These are phyloP conservation scores for Acaromyces ingoldii DNA, from an alignment of 1,284 basidiomycete genomes.

Conservation along the genomic window DNA sequence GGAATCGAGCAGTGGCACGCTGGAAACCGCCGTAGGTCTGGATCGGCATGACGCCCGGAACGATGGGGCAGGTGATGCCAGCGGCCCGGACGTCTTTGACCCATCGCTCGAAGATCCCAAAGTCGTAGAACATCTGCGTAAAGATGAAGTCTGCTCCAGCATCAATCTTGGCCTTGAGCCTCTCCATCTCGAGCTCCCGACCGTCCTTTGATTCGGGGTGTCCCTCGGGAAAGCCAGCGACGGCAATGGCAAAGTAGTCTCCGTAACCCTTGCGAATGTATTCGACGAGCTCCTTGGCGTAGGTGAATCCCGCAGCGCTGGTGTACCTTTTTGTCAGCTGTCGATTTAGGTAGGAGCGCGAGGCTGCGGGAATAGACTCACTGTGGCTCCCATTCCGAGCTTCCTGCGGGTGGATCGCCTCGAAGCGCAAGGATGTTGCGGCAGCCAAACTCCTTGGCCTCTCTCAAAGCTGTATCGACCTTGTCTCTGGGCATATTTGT, in stretches of 20 bases:
- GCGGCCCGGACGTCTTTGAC: conserved; percentile 59
- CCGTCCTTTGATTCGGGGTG: conserved; percentile 55
- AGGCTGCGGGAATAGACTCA: too few relatives aligned
- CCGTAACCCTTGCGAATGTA: conserved; percentile 47
- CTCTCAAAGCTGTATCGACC: conserved; percentile 83
- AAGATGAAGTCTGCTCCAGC: conserved; percentile 85
- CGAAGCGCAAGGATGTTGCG: conserved; percentile 79
- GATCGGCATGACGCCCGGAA: conserved; percentile 93
- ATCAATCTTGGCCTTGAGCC: conserved; percentile 80
- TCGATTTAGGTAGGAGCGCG: too few relatives aligned
- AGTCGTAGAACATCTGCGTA: conserved; percentile 94
- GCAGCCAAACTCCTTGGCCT: conserved; percentile 85
- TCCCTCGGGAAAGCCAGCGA: conserved; percentile 60
- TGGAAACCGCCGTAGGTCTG: conserved; percentile 97
- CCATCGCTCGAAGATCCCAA: conserved; percentile 77
- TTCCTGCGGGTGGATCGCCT: conserved; percentile 7
- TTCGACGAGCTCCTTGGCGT: conserved; percentile 45
- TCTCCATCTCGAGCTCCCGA: conserved; percentile 66
- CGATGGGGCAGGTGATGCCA: conserved; percentile 84
- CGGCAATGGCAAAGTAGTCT: conserved; percentile 50
- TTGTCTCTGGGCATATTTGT: conserved; percentile 75
- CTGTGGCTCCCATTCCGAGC: conserved; percentile 13
- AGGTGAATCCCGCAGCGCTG: conserved; percentile 45
- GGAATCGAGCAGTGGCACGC: conserved; percentile 81
- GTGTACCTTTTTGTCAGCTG: too few relatives aligned